Evolutionary conservation across 257 asterid genomes (phyloP).

Genomic region (Pogostemon cablin): DNA sequence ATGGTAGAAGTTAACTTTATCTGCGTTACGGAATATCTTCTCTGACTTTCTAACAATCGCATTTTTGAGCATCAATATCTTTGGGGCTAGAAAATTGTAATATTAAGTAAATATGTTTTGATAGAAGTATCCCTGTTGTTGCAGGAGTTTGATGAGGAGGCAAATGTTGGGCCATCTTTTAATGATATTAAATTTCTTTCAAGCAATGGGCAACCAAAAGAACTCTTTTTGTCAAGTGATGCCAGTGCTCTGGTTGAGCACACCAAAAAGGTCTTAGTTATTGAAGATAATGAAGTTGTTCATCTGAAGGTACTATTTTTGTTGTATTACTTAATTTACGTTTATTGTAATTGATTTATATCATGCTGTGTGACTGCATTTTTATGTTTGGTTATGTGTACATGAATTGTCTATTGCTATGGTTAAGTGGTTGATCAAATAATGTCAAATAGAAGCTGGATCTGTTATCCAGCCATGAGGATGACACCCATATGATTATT

Average conservation of each 20-base stretch:
- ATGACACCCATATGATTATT: background rate
- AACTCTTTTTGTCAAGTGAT: conserved; percentile 81
- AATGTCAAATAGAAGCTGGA: background rate
- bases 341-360: background rate
- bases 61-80: background rate
- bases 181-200: conserved; percentile 59
- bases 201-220: conserved; percentile 67
- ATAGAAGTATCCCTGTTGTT: conserved; percentile 25
- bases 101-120: conserved; percentile 14
- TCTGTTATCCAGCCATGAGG: background rate
- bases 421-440: background rate
- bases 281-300: conserved; percentile 87
- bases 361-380: background rate
- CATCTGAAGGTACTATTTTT: conserved; percentile 64
- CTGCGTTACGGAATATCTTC: background rate
- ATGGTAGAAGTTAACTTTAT: background rate
- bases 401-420: conserved; percentile 1
- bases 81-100: background rate
- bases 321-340: background rate
- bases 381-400: conserved; percentile 5
- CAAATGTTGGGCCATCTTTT: conserved; percentile 49
- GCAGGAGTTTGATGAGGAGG: conserved; percentile 66
- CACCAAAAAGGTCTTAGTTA: conserved; percentile 80
- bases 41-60: background rate
- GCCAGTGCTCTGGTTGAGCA: conserved; percentile 92